Base-by-base conservation (phyloP, 768 basidiomycete species). In the Suillus variegatus region DNA sequence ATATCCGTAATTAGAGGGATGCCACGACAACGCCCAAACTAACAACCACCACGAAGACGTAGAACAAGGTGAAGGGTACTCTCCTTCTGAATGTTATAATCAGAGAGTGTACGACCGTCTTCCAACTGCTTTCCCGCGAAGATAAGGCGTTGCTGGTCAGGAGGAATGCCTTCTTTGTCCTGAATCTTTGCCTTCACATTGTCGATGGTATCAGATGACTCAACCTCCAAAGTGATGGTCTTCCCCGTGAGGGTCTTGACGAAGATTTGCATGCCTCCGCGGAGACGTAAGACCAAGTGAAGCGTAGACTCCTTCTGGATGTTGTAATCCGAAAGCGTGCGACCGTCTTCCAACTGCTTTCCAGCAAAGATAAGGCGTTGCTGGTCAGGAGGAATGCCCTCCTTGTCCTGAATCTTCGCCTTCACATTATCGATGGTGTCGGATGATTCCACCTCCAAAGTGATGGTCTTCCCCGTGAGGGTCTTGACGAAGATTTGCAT, bases 81-180 rank as follows among this genome's bases (percentile, higher is more conserved):
- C 81, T 90, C 88, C 75, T 90, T 89, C 80, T 89, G 89, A 60
- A 90, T 90, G 72, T 89, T 90, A 75, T 90, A 91, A 71, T 92
- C 90, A 41, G 88, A 89, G 28, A 91, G 84, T 9, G 90, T 92
- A 55, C 90, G 86, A 16, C 90, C 90, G 65, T 92, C 90, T 72
- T 92, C 90, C 51, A 91, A 80, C 73, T 92, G 90, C 80, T 92
- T 92, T 6, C 90, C 90, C 61, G 90, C 90, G 65, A 91, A 91
- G 72, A 92, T 92, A 25, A 91, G 80, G 46, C 90, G 85, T 71
- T 92, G 90, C 71, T 90, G 90, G 69, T 90, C 90, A 25, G 90
- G 90, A 18, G 89, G 90, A 57, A 92, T 91, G 51, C 90, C 90
- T 68, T 91, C 89, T 82, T 91, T 91, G 78, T 91, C 89, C 77